Conservation (phyloP, 805 yeast species). For the Yarrowia deformans region DNA sequence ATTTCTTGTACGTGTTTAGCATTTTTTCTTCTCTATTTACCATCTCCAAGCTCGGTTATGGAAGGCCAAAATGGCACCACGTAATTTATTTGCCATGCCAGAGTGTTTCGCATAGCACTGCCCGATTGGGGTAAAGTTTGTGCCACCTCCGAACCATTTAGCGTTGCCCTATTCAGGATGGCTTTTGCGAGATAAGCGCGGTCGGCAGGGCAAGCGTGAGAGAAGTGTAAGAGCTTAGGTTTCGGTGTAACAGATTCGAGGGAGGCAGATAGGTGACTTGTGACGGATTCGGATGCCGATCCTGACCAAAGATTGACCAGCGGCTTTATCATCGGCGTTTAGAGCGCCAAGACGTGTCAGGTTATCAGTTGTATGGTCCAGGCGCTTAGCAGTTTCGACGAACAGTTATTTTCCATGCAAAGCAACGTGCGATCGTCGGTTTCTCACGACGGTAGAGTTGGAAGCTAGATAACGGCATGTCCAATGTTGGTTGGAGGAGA, state of each 20-base stretch:
- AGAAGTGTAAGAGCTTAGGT: background rate
- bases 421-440: constrained; percentile 13
- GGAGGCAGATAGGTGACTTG: constrained; percentile 1
- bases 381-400: background rate
- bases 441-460: background rate
- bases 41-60: constrained; percentile 1
- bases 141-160: constrained; percentile 16
- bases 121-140: constrained; percentile 6
- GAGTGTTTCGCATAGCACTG: constrained; percentile 9
- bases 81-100: no score
- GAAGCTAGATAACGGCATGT: constrained; percentile 5
- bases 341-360: constrained; percentile 1
- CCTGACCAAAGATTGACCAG: background rate
- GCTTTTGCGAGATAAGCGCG: constrained; percentile 28
- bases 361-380: background rate
- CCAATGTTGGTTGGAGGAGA: background rate
- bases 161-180: constrained; percentile 5
- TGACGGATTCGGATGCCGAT: background rate
- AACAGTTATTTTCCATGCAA: background rate
- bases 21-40: background rate
- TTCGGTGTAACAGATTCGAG: background rate
- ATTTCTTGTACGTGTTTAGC: no score
- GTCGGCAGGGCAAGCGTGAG: background rate
- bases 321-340: background rate
- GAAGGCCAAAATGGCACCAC: background rate